Conservation (phyloP, 768 basidiomycete genomes). For the Filobasidium floriforme region DNA sequence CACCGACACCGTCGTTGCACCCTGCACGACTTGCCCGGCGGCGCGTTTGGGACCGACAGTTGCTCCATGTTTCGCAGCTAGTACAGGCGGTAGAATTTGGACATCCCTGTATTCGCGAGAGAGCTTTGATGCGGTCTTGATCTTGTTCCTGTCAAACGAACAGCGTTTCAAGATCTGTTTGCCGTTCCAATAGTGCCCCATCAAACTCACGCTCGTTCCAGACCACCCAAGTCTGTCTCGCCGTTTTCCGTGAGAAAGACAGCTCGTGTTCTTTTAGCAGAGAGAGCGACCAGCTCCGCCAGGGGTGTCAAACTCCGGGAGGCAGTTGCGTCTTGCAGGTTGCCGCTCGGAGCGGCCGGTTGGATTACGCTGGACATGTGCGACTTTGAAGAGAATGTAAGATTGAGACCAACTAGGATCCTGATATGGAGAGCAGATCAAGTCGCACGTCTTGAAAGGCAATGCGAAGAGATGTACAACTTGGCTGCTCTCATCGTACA, state of each 20-base stretch:
- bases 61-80: conserved; percentile 56
- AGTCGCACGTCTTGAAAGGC: no score
- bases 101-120: conserved; percentile 80
- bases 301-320: conserved; percentile 31
- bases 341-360: no score
- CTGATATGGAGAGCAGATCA: no score
- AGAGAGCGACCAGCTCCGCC: conserved; percentile 36
- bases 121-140: conserved; percentile 67
- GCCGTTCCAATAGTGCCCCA: not conserved
- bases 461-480: no score
- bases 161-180: not conserved
- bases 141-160: conserved; percentile 32
- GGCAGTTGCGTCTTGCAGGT: no score
- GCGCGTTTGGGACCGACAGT: not conserved
- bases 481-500: no score
- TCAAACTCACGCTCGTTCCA: conserved; percentile 37
- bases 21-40: conserved; percentile 15
- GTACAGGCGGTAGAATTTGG: conserved; percentile 70
- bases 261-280: conserved; percentile 41
- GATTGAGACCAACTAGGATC: no score
- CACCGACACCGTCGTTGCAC: conserved; percentile 48
- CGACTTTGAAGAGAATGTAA: no score
- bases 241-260: conserved; percentile 34
- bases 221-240: conserved; percentile 34
- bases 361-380: no score